phyloP scores from a whole-genome alignment of 2,329 filamentous ascomycete species.

The Teratosphaeria epicoccoides region DNA sequence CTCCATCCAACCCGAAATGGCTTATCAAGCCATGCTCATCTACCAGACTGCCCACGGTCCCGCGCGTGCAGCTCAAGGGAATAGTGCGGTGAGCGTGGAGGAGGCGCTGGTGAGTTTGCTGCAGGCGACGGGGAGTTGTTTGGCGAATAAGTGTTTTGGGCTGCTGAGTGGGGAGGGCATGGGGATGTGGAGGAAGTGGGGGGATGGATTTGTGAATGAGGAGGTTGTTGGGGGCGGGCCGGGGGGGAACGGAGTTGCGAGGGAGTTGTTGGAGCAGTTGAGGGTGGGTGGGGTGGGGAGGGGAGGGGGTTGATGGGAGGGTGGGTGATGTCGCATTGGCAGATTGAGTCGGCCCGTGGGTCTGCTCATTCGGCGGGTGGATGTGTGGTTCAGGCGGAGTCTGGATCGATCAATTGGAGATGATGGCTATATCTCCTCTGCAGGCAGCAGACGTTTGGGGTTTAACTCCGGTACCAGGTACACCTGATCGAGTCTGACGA shows the following conservation, averaged over 20 bases:
- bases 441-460: too few species aligned
- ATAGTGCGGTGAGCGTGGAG: background rate
- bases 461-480: too few species aligned
- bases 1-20: background rate
- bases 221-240: background rate
- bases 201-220: slow-evolving; percentile 2
- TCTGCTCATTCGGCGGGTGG: background rate
- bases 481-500: too few species aligned
- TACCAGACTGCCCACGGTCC: background rate
- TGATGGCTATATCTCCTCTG: too few species aligned
- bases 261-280: background rate
- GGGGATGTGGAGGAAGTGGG: slow-evolving; percentile 1
- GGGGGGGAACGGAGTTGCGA: background rate
- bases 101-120: background rate
- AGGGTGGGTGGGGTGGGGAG: background rate
- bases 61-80: background rate
- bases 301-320: background rate
- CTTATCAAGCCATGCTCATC: background rate
- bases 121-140: background rate
- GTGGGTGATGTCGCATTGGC: background rate
- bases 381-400: background rate
- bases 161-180: background rate
- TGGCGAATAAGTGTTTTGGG: background rate
- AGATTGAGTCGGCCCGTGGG: background rate
- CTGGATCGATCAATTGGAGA: too few species aligned